phyloP scores from a whole-genome alignment of 768 basidiomycete genomes.

The Phanerodontia chrysosporium region DNA sequence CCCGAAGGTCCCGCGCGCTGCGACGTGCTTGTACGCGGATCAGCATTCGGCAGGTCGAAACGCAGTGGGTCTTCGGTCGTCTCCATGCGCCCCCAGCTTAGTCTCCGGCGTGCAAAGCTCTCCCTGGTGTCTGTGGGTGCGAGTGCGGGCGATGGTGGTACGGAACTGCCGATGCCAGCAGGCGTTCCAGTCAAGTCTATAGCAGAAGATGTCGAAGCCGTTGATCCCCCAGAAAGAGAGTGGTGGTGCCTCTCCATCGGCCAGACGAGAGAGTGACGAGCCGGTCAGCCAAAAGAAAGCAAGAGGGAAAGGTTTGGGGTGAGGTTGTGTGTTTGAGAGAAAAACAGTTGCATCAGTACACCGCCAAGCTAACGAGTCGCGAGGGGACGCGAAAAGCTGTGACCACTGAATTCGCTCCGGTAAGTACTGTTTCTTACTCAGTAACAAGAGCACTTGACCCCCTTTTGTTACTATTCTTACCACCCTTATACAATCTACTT shows the following conservation, averaged over 20 bases:
- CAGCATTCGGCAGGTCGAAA: conserved; percentile 28
- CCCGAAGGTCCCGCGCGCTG: conserved; percentile 15
- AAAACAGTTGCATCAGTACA: conserved; percentile 1
- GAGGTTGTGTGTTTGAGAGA: neutral
- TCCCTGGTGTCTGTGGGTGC: conserved; percentile 30
- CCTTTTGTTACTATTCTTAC: too few relatives aligned
- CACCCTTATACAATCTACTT: neutral
- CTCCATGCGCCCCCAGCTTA: conserved; percentile 54
- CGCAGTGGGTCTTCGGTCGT: conserved; percentile 45
- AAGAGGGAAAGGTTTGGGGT: neutral
- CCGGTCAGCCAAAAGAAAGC: neutral
- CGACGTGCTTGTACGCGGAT: conserved; percentile 18
- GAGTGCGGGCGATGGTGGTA: conserved; percentile 50
- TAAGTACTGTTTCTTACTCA: neutral
- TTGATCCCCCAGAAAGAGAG: conserved; percentile 22
- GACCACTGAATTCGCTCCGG: neutral
- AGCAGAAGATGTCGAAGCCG: conserved; percentile 59
- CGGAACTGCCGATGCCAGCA: conserved; percentile 38
- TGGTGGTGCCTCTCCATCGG: conserved; percentile 15
- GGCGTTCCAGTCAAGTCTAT: conserved; percentile 48
- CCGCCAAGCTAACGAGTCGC: neutral
- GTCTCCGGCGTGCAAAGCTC: conserved; percentile 44
- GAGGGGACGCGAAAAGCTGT: neutral
- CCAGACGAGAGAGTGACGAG: neutral
- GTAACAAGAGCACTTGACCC: neutral